A percentile compares a stretch with the other conserved stretches of the same genome.
phyloP scores from a whole-genome alignment of 306 rosid genomes.

The Casuarina equisetifolia region DNA sequence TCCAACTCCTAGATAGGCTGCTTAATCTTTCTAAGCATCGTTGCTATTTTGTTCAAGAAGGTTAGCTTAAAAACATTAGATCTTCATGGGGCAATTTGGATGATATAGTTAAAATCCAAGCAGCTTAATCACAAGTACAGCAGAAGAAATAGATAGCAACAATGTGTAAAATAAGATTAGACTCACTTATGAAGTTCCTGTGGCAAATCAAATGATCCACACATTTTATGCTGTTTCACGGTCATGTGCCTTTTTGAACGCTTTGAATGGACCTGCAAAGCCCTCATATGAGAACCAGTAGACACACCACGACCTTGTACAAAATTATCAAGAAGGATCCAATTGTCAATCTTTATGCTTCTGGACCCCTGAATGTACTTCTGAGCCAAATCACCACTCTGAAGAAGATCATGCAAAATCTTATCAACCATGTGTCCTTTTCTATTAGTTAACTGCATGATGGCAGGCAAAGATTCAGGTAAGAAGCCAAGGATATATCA shows the following conservation, averaged over 20 bases:
- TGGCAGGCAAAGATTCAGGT: constrained; percentile 15
- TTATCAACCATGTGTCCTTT: constrained; percentile 50
- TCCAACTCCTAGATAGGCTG: no score
- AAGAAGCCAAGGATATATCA: constrained; percentile 6
- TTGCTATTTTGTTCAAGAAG: background rate
- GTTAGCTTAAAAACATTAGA: constrained; percentile 8
- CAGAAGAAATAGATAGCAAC: background rate
- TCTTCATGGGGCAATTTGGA: constrained; percentile 14
- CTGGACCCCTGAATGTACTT: constrained; percentile 76
- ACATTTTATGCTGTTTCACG: constrained; percentile 64
- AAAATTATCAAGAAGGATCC: constrained; percentile 73
- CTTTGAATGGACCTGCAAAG: constrained; percentile 62
- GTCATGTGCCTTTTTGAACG: constrained; percentile 78
- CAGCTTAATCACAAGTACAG: background rate
- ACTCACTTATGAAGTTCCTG: constrained; percentile 62
- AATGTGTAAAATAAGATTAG: constrained; percentile 4
- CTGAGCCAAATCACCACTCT: constrained; percentile 62
- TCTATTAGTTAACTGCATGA: constrained; percentile 49
- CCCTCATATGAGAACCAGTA: constrained; percentile 51
- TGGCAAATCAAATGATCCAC: constrained; percentile 63
- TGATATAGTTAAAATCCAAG: constrained; percentile 1
- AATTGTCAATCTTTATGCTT: constrained; percentile 57
- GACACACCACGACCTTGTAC: constrained; percentile 46
- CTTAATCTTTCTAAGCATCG: background rate
- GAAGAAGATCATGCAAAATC: constrained; percentile 61